Evolutionary conservation across 2,329 filamentous ascomycete genomes (phyloP).

Genomic region (Cladosporium phlei): DNA sequence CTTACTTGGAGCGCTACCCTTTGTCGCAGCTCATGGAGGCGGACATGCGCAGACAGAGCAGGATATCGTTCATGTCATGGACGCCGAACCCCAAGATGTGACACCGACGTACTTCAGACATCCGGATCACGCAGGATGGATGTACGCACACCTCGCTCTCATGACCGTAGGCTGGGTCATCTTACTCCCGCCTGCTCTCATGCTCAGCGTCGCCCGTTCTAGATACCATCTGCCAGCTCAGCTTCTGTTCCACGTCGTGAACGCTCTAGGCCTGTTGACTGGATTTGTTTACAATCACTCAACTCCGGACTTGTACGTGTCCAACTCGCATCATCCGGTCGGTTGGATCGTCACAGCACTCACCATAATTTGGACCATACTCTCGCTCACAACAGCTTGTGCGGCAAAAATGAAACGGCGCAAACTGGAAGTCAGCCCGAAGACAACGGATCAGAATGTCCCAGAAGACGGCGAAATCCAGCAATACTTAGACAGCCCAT

Average conservation of each 20-base stretch:
- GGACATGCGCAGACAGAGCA: constrained; percentile 31
- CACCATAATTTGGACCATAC: constrained; percentile 62
- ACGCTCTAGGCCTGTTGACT: constrained; percentile 57
- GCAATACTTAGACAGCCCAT: constrained; percentile 20
- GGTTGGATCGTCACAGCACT: constrained; percentile 80
- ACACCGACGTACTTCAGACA: constrained; percentile 58
- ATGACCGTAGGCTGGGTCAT: constrained; percentile 71
- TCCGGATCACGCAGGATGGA: constrained; percentile 49
- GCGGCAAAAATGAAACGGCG: constrained; percentile 15
- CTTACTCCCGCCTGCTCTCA: constrained; percentile 69
- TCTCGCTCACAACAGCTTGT: constrained; percentile 62
- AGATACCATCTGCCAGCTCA: constrained; percentile 67
- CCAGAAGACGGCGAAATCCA: constrained; percentile 23
- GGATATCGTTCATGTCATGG: constrained; percentile 22
- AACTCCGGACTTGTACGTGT: constrained; percentile 80
- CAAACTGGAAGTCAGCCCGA: neutral
- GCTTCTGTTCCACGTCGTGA: constrained; percentile 46
- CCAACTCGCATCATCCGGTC: constrained; percentile 82
- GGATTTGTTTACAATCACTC: constrained; percentile 70
- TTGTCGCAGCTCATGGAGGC: constrained; percentile 32
- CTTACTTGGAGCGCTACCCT: constrained; percentile 37
- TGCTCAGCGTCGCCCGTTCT: constrained; percentile 79
- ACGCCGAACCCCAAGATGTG: neutral
- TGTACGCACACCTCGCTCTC: constrained; percentile 64
- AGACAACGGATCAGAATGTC: constrained; percentile 21